Percentiles rank a stretch among this genome's conserved stretches.
Conservation (phyloP, 305 asterid genomes). For the Salvia sclarea region DNA sequence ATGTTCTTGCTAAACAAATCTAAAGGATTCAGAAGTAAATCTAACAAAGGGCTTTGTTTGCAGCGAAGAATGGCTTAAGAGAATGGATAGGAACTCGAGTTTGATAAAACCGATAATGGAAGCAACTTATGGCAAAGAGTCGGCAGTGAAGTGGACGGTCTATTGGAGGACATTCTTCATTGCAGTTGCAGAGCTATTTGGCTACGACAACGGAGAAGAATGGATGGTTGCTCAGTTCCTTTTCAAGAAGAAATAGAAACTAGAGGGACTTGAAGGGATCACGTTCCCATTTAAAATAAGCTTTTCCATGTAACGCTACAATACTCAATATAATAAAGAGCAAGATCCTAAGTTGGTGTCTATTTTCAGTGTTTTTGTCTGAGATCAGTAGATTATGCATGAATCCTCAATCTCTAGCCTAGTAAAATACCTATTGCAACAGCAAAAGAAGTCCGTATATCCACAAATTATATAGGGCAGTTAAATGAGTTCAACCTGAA, state of each 20-base stretch:
- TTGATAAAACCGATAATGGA: constrained; percentile 69
- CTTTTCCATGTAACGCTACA: background rate
- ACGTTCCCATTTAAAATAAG: too few species aligned
- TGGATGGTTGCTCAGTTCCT: constrained; percentile 88
- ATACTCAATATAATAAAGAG: background rate
- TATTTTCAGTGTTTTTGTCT: background rate
- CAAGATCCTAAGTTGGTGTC: background rate
- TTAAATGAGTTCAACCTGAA: background rate
- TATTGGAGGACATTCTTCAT: constrained; percentile 94
- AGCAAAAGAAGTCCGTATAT: background rate
- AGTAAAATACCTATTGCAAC: background rate
- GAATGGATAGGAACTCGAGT: constrained; percentile 62
- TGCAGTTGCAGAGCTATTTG: constrained; percentile 80
- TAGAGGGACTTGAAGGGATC: too few species aligned
- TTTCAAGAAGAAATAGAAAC: constrained; percentile 59
- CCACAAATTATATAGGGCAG: background rate
- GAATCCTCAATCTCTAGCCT: background rate
- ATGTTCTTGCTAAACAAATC: background rate
- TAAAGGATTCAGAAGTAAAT: background rate
- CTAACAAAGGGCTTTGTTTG: constrained; percentile 25
- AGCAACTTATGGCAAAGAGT: constrained; percentile 81
- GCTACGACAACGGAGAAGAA: constrained; percentile 82
- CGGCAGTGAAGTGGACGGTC: constrained; percentile 80
- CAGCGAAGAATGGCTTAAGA: constrained; percentile 95
- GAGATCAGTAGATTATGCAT: background rate